Percentiles rank a stretch among this genome's conserved stretches.
Conservation (phyloP, 1,284 basidiomycete species). For the Cutaneotrichosporon dermatis region DNA sequence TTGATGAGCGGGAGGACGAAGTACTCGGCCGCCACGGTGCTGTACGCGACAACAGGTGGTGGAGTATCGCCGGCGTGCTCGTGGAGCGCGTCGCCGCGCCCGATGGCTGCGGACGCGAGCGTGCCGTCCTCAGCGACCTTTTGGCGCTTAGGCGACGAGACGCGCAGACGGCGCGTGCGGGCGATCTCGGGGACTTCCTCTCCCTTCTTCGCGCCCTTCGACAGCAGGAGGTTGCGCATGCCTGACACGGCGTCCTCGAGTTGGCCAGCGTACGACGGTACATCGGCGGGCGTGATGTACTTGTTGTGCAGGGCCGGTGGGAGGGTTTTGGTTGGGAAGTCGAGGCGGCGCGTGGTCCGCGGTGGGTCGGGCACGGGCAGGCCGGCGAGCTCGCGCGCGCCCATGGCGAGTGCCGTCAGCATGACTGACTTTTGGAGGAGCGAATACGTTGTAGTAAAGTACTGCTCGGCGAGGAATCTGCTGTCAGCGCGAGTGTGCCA, state of each 20-base stretch:
- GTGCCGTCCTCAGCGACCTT: slow-evolving; percentile 31
- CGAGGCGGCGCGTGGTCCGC: slow-evolving; percentile 25
- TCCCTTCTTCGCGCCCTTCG: slow-evolving; percentile 35
- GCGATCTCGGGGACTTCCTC: slow-evolving; percentile 58
- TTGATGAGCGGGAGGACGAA: slow-evolving; percentile 85
- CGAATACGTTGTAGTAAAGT: slow-evolving; percentile 88
- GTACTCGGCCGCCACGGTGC: slow-evolving; percentile 72
- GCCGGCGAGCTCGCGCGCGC: slow-evolving; percentile 76
- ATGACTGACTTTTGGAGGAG: slow-evolving; percentile 76
- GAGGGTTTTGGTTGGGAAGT: slow-evolving; percentile 74
- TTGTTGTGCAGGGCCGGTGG: slow-evolving; percentile 65
- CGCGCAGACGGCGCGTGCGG: slow-evolving; percentile 69
- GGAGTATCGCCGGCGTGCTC: not conserved
- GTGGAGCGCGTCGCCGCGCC: slow-evolving; percentile 1
- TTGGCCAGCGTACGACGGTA: slow-evolving; percentile 17
- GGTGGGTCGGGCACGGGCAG: slow-evolving; percentile 53
- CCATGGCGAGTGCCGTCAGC: slow-evolving; percentile 76
- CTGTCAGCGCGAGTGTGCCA: not conserved
- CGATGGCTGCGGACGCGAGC: slow-evolving; percentile 6
- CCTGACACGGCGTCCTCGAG: slow-evolving; percentile 36
- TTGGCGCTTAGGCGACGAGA: slow-evolving; percentile 50
- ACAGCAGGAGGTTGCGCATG: slow-evolving; percentile 35
- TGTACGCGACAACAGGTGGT: slow-evolving; percentile 53
- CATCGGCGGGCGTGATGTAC: slow-evolving; percentile 54
- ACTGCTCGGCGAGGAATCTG: slow-evolving; percentile 82